phyloP scores from a whole-genome alignment of 1,284 basidiomycete genomes.

The Wallemia hederae region DNA sequence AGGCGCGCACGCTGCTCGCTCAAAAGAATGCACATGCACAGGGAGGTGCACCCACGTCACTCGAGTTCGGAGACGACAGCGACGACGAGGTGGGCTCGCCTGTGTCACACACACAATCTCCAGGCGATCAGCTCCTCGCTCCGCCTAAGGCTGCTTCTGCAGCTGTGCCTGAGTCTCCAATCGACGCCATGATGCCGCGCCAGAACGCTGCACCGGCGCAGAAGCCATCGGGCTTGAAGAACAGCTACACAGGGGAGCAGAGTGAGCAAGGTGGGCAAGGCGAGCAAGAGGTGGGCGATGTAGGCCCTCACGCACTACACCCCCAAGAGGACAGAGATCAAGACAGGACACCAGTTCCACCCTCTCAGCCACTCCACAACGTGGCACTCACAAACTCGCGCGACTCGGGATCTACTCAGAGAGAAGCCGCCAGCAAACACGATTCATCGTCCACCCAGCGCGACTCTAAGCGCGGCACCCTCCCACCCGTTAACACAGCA shows the following conservation, averaged over 20 bases:
- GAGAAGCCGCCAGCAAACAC: not conserved
- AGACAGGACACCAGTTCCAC: not conserved
- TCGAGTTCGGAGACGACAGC: not conserved
- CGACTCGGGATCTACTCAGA: not conserved
- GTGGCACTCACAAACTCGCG: too few relatives aligned
- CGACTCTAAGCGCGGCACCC: not conserved
- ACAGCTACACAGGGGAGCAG: not conserved
- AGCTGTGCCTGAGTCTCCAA: not conserved
- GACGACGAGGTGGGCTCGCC: not conserved
- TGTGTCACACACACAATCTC: not conserved
- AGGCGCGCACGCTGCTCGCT: conserved; percentile 11
- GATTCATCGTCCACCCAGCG: not conserved
- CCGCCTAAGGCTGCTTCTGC: not conserved
- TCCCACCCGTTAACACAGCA: not conserved
- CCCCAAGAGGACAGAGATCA: not conserved
- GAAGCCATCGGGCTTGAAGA: not conserved
- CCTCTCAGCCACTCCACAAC: not conserved
- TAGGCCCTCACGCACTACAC: too few relatives aligned
- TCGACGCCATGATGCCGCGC: not conserved
- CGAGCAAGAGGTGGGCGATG: too few relatives aligned
- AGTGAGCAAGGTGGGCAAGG: too few relatives aligned
- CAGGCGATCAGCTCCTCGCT: not conserved
- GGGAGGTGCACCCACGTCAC: not conserved
- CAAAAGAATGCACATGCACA: not conserved
- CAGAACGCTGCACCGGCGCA: not conserved